Base-by-base conservation (phyloP, 352 stramenopile species). In the Pythium angustatum region DNA sequence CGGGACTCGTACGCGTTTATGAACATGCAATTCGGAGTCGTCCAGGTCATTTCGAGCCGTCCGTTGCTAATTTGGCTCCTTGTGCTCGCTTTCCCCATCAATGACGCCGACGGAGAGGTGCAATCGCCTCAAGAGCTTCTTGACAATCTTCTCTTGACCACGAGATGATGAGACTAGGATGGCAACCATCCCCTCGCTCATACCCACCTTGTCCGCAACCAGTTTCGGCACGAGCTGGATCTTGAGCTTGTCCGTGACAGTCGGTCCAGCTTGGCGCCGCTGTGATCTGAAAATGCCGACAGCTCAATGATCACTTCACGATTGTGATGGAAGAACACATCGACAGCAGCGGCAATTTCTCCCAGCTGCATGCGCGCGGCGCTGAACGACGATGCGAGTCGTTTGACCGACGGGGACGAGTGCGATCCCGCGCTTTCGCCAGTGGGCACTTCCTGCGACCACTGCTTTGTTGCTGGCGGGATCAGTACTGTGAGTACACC, bases 151-250 rank as follows among this genome's bases (percentile, higher is more conserved):
- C 11, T 17, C 58, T 27, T 74, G 66, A 17, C 59, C 66, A 22
- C 34, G 31, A 6, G 52, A 41, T 15, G 66, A 58, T 7, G 69
- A 71, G 11, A 73, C 36, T 22, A 77, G 30, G 14, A 77, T 67
- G 4, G 33, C 31, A 2, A 68, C 50, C 38, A 65, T 77, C 15
- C 58, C 51, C 14, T 58, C 61, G 1, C 65, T 69, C 69, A 77
- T 77, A 2, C 15, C 49, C 3, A 66, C 48, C 1, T 26, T 27
- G 3, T 54, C 33, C 0, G 54, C 65, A 12, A 73, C n/a, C 17
- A 44, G 21, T n/a, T 60, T 57, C 7, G 28, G 7, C 2, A 26
- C 17, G 0, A 73, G 24, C 26, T 43, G 27, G 30, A 73, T 56
- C 1, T 26, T 56, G 10, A 68, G 34, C 31, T 6, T 17, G 7